These are phyloP conservation scores for Epichloe scottii DNA, from an alignment of 2,329 filamentous ascomycete species.

Conservation along the genomic window DNA sequence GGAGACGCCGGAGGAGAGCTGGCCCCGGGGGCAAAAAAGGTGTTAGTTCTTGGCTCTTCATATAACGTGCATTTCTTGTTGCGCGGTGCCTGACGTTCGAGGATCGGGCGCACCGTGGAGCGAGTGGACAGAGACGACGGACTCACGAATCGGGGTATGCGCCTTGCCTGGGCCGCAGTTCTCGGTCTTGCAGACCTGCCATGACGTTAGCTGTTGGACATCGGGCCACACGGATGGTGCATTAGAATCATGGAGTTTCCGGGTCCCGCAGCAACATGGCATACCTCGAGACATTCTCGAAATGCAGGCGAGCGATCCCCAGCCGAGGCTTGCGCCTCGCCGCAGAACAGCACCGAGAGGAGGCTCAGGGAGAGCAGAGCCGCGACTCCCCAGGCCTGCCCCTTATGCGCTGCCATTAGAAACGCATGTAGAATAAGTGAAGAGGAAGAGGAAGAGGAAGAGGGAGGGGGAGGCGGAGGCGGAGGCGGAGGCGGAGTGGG, in stretches of 20 bases:
- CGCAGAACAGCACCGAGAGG: slow-evolving; percentile 27
- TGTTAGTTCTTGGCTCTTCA: not conserved
- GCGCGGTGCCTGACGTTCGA: too few relatives aligned
- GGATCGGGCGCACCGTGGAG: not conserved
- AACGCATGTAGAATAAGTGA: slow-evolving; percentile 15
- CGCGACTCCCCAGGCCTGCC: slow-evolving; percentile 18
- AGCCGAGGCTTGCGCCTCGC: slow-evolving; percentile 52
- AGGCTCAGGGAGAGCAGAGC: slow-evolving; percentile 21
- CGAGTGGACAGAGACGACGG: slow-evolving; percentile 1
- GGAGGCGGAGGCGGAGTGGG: not conserved
- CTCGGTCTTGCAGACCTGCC: slow-evolving; percentile 63
- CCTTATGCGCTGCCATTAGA: slow-evolving; percentile 20
- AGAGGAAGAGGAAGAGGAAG: not conserved
- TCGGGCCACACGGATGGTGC: too few relatives aligned
- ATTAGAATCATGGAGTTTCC: too few relatives aligned
- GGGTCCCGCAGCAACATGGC: slow-evolving; percentile 9
- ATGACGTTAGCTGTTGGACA: not conserved
- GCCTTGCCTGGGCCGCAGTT: slow-evolving; percentile 59
- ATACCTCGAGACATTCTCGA: slow-evolving; percentile 68
- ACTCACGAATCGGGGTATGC: slow-evolving; percentile 57
- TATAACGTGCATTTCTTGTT: not conserved
- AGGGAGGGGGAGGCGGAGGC: not conserved
- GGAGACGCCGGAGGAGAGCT: slow-evolving; percentile 76
- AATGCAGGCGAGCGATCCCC: slow-evolving; percentile 86
- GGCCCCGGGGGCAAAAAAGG: slow-evolving; percentile 4